Conservation (phyloP, 2,329 filamentous ascomycete species). For the Purpureocillium lavendulum region DNA sequence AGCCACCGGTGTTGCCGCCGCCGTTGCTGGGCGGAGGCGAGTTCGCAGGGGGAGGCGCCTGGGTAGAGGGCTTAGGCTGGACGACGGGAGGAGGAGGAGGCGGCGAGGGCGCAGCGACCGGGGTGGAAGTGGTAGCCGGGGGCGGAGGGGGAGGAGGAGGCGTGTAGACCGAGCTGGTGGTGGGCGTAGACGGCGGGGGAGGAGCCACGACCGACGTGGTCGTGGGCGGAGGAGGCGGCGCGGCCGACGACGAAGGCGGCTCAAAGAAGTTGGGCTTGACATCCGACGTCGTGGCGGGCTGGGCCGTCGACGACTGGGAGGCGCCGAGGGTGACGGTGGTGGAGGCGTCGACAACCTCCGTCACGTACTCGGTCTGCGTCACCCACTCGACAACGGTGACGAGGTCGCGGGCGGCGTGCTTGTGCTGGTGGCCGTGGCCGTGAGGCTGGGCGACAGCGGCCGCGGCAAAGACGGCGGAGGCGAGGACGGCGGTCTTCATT, state of each 20-base stretch:
- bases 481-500: constrained; percentile 33
- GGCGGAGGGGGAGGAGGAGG: constrained; percentile 7
- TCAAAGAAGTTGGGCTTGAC: constrained; percentile 22
- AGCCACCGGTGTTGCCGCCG: constrained; percentile 10
- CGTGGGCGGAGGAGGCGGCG: constrained; percentile 14
- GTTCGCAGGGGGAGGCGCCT: constrained; percentile 7
- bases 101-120: constrained; percentile 6
- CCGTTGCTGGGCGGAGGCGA: constrained; percentile 4
- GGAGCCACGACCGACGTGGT: constrained; percentile 5
- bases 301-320: constrained; percentile 17
- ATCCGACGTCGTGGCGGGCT: constrained; percentile 14
- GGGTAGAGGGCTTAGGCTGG: constrained; percentile 8
- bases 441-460: constrained; percentile 44
- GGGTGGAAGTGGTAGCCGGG: constrained; percentile 8
- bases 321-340: constrained; percentile 37
- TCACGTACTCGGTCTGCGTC: constrained; percentile 37
- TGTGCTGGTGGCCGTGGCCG: constrained; percentile 26
- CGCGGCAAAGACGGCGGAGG: constrained; percentile 24
- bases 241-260: constrained; percentile 12
- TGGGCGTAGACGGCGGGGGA: constrained; percentile 6
- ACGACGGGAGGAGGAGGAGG: constrained; percentile 7
- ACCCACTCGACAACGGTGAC: constrained; percentile 44
- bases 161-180: constrained; percentile 2
- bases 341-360: constrained; percentile 38
- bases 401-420: constrained; percentile 29